Base-by-base conservation (phyloP, 2,329 filamentous ascomycete species). In the Ophiognomonia clavigignenti-juglandacearum region DNA sequence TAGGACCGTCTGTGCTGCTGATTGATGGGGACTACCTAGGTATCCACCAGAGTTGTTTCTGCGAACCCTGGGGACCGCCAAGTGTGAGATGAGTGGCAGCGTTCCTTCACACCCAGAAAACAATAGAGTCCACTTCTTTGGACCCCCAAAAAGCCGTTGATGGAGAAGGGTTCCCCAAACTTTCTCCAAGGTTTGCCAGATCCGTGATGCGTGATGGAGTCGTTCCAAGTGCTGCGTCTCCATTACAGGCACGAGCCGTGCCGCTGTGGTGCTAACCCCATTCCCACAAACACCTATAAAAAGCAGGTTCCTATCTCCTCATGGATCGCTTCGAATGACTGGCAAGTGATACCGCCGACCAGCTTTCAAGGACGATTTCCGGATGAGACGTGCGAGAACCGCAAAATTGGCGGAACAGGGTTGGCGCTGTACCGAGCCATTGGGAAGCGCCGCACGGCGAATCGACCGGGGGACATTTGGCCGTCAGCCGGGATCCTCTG, bases 131-230 rank as follows among this genome's bases (percentile, higher is more conserved):
- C 49, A 51, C 49, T 48, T 38, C 37, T 24, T 40, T 48, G 38
- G 49, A 45, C 49, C 49, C 49, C 45, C n/a, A n/a, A n/a, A 49
- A 51, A 39, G 41, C 35, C 29, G 32, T n/a, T 31, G 42, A 38
- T 43, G 37, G 16, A 47, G 48, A 20, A 34, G 37, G n/a, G 43
- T 20, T 40, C 50, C 41, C 50, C 50, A 52, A 49, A 37, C 26
- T 49, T 36, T 49, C 45, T 47, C 50, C 50, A 52, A 48, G 45
- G 46, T 52, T 52, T 46, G 46, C 41, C 23, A 45, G 43, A 48
- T 48, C 47, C 48, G 38, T 45, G 34, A 51, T 43, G 49, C 41
- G 45, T 31, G 41, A 39, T 45, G 46, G 37, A 45, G 46, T 49
- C 48, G 10, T 44, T 47, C 39, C 20, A 49, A 42, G 39, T 40